Evolutionary conservation across 2,329 filamentous ascomycete species (phyloP).

Genomic region (Colletotrichum sp.): DNA sequence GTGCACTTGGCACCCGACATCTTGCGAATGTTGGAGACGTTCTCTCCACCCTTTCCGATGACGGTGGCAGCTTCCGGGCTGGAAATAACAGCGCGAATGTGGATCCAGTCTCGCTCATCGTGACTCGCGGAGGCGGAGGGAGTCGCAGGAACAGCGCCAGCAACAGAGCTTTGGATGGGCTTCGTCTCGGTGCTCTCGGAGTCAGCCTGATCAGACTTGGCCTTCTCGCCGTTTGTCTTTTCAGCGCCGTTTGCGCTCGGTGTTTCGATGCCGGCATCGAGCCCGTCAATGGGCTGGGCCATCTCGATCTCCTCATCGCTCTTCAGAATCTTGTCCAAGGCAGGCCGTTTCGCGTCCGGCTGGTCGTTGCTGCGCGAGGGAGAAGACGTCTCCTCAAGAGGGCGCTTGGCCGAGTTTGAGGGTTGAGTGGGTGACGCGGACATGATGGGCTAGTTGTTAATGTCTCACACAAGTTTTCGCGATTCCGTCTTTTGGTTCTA

Average conservation of each 20-base stretch:
- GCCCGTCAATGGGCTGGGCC: slow-evolving; percentile 39
- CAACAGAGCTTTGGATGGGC: slow-evolving; percentile 42
- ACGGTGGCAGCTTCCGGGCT: slow-evolving; percentile 97
- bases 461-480: slow-evolving; percentile 22
- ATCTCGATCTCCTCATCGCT: slow-evolving; percentile 63
- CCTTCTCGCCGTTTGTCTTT: slow-evolving; percentile 55
- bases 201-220: slow-evolving; percentile 69
- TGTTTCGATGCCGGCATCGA: slow-evolving; percentile 36
- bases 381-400: slow-evolving; percentile 95
- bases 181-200: slow-evolving; percentile 56
- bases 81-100: slow-evolving; percentile 95
- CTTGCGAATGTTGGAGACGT: slow-evolving; percentile 94
- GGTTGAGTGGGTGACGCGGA: slow-evolving; percentile 72
- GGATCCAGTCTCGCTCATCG: slow-evolving; percentile 96
- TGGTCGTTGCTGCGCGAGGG: slow-evolving; percentile 91
- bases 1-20: slow-evolving; percentile 98
- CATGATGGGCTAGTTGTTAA: slow-evolving; percentile 52
- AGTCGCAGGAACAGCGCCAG: slow-evolving; percentile 39
- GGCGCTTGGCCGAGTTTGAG: slow-evolving; percentile 83
- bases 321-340: slow-evolving; percentile 89
- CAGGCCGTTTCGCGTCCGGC: slow-evolving; percentile 95
- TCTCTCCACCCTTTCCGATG: slow-evolving; percentile 98
- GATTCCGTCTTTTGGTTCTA: slow-evolving; percentile 51
- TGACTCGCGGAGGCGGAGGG: slow-evolving; percentile 60
- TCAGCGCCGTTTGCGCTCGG: slow-evolving; percentile 55